phyloP scores from a whole-genome alignment of 257 asterid genomes.

The Eustoma russellianum region DNA sequence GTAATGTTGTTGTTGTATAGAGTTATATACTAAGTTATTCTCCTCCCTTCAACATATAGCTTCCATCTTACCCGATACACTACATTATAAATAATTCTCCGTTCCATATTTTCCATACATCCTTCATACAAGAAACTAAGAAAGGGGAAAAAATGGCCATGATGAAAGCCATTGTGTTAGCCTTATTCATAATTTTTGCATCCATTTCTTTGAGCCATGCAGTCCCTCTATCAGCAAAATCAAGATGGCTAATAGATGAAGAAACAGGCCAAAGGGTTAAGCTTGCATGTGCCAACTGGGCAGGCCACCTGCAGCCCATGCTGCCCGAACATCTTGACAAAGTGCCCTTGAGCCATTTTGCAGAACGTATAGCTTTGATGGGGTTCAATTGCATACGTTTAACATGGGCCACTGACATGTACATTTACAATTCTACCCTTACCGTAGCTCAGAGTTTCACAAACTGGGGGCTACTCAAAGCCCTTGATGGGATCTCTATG shows the following conservation, averaged over 20 bases:
- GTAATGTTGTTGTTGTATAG: too few relatives aligned
- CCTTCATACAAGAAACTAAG: too few relatives aligned
- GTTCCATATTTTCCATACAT: too few relatives aligned
- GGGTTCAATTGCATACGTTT: conserved; percentile 67
- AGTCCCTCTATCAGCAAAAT: conserved; percentile 41
- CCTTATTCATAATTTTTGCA: too few relatives aligned
- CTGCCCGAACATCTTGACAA: conserved; percentile 54
- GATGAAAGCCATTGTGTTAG: too few relatives aligned
- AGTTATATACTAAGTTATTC: too few relatives aligned
- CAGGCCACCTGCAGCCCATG: conserved; percentile 51
- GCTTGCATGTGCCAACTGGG: conserved; percentile 55
- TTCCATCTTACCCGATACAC: too few relatives aligned
- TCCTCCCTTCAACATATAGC: too few relatives aligned
- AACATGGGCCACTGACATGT: conserved; percentile 60
- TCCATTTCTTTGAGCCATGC: conserved; percentile 17
- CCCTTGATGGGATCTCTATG: conserved; percentile 16
- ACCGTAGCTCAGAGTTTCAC: conserved; percentile 23
- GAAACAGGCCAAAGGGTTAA: conserved; percentile 32
- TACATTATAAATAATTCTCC: too few relatives aligned
- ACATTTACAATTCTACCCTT: conserved; percentile 21
- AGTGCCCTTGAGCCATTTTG: conserved; percentile 27
- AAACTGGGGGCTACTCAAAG: conserved; percentile 23
- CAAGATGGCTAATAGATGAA: conserved; percentile 50
- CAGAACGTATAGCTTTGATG: conserved; percentile 16
- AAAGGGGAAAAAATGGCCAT: too few relatives aligned